Percentiles rank a stretch among this genome's conserved stretches.
phyloP scores from a whole-genome alignment of 129 eudicot genomes.

The Chrysanthemum seticuspe region DNA sequence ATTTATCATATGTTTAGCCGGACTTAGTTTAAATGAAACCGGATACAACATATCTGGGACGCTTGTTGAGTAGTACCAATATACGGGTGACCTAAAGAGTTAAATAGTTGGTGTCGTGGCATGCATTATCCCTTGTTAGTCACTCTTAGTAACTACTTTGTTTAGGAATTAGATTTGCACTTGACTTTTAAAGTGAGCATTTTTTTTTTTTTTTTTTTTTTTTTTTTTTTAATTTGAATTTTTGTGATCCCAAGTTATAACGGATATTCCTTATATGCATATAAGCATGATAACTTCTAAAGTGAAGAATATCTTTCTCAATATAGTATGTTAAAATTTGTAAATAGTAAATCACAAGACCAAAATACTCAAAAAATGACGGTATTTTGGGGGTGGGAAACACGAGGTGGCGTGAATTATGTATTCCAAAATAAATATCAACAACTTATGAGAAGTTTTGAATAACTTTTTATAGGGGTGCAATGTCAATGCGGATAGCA shows the following conservation, averaged over 20 bases:
- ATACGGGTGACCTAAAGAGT: too few species aligned
- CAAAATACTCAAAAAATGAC: neutral
- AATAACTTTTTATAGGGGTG: neutral
- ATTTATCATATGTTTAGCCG: too few species aligned
- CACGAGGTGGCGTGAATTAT: neutral
- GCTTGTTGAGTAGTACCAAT: too few species aligned
- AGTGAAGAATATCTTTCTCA: neutral
- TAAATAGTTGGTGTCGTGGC: too few species aligned
- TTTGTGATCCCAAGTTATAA: constrained; percentile 5
- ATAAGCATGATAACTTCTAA: neutral
- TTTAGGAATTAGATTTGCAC: constrained; percentile 18
- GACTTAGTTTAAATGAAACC: too few species aligned
- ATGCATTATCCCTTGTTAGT: too few species aligned
- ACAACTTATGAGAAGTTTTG: neutral
- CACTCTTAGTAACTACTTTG: neutral
- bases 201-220: neutral
- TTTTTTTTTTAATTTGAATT: neutral
- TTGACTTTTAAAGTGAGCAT: constrained; percentile 24
- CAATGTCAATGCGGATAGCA: constrained; percentile 10
- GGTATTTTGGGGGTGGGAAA: constrained; percentile 10
- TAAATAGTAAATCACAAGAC: neutral
- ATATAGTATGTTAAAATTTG: neutral
- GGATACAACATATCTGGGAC: too few species aligned
- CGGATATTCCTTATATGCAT: constrained; percentile 9
- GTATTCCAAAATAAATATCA: neutral